A percentile compares a stretch with the other conserved stretches of the same genome.
These are phyloP conservation scores for Sphaerulina populicola DNA, from an alignment of 2,329 filamentous ascomycete genomes.

Conservation along the genomic window DNA sequence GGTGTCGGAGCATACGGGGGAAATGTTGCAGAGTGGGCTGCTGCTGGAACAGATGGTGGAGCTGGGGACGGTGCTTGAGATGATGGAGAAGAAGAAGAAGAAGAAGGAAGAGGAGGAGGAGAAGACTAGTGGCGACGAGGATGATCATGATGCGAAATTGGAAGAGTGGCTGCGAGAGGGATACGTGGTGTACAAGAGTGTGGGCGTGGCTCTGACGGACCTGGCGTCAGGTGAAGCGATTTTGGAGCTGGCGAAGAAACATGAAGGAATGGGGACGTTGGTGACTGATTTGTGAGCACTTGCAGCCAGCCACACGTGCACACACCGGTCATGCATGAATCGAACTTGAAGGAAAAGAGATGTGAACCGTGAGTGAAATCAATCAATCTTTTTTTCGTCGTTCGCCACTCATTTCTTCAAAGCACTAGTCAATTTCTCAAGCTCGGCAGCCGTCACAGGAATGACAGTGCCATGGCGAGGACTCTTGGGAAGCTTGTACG, in stretches of 20 bases:
- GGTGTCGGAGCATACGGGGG: constrained; percentile 42
- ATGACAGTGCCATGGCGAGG: constrained; percentile 50
- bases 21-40: constrained; percentile 38
- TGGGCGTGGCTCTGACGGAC: constrained; percentile 47
- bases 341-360: neutral
- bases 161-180: constrained; percentile 26
- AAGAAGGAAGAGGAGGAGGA: too few species aligned
- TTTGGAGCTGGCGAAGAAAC: constrained; percentile 10
- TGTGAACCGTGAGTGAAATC: neutral
- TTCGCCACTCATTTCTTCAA: constrained; percentile 6
- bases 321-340: neutral
- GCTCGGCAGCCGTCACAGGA: constrained; percentile 43
- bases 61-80: constrained; percentile 35
- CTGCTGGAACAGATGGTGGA: constrained; percentile 36
- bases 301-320: neutral
- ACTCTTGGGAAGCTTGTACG: constrained; percentile 42
- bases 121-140: neutral
- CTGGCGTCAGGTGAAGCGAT: constrained; percentile 29
- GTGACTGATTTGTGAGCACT: constrained; percentile 9
- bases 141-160: constrained; percentile 10
- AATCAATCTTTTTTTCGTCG: constrained; percentile 4
- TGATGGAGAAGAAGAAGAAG: neutral
- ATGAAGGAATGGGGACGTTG: constrained; percentile 7
- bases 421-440: constrained; percentile 20
- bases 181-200: constrained; percentile 45